phyloP scores from a whole-genome alignment of 371 early-diverging fungal species.

The Chytridium lagenaria region DNA sequence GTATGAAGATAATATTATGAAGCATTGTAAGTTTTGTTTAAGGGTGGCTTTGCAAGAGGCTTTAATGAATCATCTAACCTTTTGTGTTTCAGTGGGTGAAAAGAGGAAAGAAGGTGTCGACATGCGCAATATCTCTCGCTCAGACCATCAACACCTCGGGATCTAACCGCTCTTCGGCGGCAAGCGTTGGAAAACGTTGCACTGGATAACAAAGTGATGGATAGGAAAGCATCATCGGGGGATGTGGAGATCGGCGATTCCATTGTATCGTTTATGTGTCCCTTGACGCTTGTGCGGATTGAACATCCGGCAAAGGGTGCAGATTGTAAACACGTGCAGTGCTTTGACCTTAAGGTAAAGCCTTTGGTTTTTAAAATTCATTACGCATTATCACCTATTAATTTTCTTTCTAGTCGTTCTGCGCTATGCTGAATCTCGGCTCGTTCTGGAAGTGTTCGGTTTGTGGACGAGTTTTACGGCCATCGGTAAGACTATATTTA shows the following conservation, averaged over 20 bases:
- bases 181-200: neutral
- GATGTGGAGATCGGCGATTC: conserved; percentile 41
- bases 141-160: neutral
- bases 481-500: conserved; percentile 25
- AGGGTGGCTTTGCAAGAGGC: no score
- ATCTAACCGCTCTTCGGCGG: neutral
- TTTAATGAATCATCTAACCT: no score
- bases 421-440: conserved; percentile 26
- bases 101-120: no score
- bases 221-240: neutral
- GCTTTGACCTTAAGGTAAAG: conserved; percentile 44
- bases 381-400: neutral
- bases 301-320: conserved; percentile 42
- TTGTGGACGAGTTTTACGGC: conserved; percentile 30
- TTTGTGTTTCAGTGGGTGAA: no score
- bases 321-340: conserved; percentile 42
- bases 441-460: conserved; percentile 42
- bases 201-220: neutral
- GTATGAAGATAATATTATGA: neutral
- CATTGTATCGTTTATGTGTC: conserved; percentile 39
- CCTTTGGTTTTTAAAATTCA: neutral
- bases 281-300: conserved; percentile 36
- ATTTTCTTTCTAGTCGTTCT: conserved; percentile 25
- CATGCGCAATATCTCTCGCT: no score
- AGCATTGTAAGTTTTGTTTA: neutral